Evolutionary conservation across 805 yeast species (phyloP).

Genomic region (Yarrowia divulgata): DNA sequence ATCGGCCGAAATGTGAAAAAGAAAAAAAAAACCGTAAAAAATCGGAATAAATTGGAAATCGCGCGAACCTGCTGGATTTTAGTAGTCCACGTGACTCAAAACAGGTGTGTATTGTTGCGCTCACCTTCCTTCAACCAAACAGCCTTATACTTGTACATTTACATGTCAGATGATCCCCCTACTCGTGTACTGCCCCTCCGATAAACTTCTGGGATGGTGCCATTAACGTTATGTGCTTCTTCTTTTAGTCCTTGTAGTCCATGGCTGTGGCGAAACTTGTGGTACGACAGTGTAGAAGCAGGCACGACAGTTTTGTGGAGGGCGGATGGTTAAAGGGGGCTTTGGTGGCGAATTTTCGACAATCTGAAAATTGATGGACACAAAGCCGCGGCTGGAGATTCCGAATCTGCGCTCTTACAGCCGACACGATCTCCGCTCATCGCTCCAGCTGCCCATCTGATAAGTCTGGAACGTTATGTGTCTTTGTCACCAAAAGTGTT

Average conservation of each 20-base stretch:
- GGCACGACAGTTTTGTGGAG: neutral
- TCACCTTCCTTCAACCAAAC: too few species aligned
- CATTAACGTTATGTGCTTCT: slow-evolving; percentile 6
- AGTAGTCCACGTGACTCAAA: neutral
- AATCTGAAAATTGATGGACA: too few species aligned
- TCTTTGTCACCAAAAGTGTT: slow-evolving; percentile 11
- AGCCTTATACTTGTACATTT: too few species aligned
- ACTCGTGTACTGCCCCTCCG: neutral
- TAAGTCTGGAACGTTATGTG: slow-evolving; percentile 4
- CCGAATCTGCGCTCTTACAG: too few species aligned
- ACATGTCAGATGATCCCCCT: neutral
- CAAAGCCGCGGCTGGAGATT: too few species aligned
- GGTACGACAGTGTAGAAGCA: slow-evolving; percentile 20
- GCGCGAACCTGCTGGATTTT: too few species aligned
- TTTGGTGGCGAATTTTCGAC: too few species aligned
- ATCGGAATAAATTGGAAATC: neutral
- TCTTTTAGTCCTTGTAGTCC: neutral
- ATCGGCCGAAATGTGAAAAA: neutral
- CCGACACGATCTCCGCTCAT: neutral
- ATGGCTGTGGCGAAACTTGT: slow-evolving; percentile 28
- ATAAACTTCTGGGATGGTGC: slow-evolving; percentile 8
- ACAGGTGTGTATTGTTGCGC: too few species aligned
- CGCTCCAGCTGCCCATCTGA: slow-evolving; percentile 13
- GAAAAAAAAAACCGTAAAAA: neutral
- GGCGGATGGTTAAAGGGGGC: neutral